A percentile compares a stretch with the other conserved stretches of the same genome.
phyloP scores from a whole-genome alignment of 306 rosid species.

The Gynostemma pentaphyllum region DNA sequence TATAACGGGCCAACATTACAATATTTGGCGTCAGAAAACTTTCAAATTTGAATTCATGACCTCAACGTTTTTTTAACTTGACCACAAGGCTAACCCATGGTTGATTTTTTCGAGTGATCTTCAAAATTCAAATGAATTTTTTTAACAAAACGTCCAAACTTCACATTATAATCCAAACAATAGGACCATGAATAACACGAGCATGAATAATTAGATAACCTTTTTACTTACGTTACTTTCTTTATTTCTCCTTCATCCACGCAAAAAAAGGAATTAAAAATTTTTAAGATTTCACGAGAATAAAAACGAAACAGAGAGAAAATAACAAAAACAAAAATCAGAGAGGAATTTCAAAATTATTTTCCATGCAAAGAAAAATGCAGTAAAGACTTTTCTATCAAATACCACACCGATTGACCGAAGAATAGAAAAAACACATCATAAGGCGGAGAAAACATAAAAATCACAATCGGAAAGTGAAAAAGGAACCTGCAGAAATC shows the following conservation, averaged over 20 bases:
- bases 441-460: not conserved
- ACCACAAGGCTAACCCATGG: too few species aligned
- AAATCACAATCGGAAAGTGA: not conserved
- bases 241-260: not conserved
- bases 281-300: not conserved
- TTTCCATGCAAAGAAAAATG: not conserved
- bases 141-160: not conserved
- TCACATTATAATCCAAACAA: not conserved
- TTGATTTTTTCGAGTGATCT: not conserved
- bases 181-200: not conserved
- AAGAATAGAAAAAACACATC: too few species aligned
- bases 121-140: not conserved
- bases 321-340: not conserved
- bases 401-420: not conserved
- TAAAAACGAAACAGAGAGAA: not conserved
- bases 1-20: too few species aligned
- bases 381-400: not conserved
- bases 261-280: too few species aligned
- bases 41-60: too few species aligned
- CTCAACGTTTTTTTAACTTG: too few species aligned
- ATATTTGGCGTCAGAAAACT: too few species aligned
- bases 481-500: constrained; percentile 47
- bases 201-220: too few species aligned
- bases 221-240: too few species aligned
- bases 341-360: not conserved